Conservation (phyloP, 73 alveolate species). For the Durusdinium trenchii region DNA sequence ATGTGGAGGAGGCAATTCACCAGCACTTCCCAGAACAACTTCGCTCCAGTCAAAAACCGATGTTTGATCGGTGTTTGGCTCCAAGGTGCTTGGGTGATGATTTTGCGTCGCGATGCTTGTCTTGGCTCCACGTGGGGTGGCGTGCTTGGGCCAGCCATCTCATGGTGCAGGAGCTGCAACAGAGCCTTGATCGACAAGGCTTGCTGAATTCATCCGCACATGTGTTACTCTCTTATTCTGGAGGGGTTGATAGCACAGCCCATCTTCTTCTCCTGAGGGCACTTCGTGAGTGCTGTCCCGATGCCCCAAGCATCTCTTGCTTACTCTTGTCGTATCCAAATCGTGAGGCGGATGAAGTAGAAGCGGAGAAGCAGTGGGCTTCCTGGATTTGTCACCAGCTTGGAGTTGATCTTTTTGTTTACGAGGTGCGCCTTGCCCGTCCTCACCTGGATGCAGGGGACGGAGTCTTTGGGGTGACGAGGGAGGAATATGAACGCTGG, state of each 20-base stretch:
- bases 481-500: constrained; percentile 88
- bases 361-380: constrained; percentile 78
- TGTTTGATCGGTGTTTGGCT: background rate
- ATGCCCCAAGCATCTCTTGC: background rate
- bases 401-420: constrained; percentile 40
- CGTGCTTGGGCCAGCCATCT: background rate
- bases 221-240: constrained; percentile 58
- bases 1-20: constrained; percentile 20
- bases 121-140: background rate
- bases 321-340: constrained; percentile 67
- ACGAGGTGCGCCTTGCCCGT: constrained; percentile 58
- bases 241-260: constrained; percentile 79
- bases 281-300: background rate
- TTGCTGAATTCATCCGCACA: background rate
- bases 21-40: background rate
- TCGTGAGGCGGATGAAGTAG: constrained; percentile 49
- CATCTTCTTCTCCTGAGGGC: constrained; percentile 45
- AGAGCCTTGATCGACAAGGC: background rate
- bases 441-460: constrained; percentile 16
- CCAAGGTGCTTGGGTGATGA: background rate
- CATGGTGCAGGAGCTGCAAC: background rate
- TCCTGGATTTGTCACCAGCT: constrained; percentile 66
- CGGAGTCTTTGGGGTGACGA: constrained; percentile 11
- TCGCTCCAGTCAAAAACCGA: background rate
- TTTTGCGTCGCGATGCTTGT: background rate